Evolutionary conservation across 2,329 filamentous ascomycete species (phyloP).

Genomic region (Microascus cirrosus): DNA sequence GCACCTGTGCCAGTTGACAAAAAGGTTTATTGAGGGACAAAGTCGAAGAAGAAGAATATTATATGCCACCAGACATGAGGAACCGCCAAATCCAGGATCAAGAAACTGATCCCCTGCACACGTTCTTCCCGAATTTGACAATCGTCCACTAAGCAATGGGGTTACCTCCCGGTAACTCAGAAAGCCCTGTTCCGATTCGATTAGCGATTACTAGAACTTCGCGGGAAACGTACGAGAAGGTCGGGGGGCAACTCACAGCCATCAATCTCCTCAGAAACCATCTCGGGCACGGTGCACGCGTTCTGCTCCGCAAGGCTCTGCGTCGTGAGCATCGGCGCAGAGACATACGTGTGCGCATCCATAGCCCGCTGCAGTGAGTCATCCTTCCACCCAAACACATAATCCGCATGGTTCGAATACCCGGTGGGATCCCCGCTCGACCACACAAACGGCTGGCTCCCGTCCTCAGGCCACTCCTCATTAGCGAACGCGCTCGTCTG

Average conservation of each 20-base stretch:
- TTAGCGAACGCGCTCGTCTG: conserved; percentile 6
- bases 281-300: conserved; percentile 17
- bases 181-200: too few species aligned
- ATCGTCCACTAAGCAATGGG: too few species aligned
- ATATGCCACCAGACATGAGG: too few species aligned
- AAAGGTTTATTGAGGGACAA: too few species aligned
- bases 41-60: too few species aligned
- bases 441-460: conserved; percentile 9
- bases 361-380: conserved; percentile 18
- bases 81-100: too few species aligned
- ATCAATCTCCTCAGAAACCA: conserved; percentile 35
- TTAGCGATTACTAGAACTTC: too few species aligned
- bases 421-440: conserved; percentile 7
- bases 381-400: conserved; percentile 21
- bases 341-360: conserved; percentile 23
- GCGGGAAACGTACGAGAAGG: too few species aligned
- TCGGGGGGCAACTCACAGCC: conserved; percentile 19
- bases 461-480: conserved; percentile 6
- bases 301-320: conserved; percentile 6
- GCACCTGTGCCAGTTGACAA: too few species aligned
- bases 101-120: too few species aligned
- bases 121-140: too few species aligned
- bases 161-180: too few species aligned
- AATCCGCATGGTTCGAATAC: conserved; percentile 20
- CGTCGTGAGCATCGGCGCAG: conserved; percentile 2